Evolutionary conservation across 768 basidiomycete species (phyloP), one percentile per base, ranked within the genome.

Genomic region (Terana coerulea): DNA sequence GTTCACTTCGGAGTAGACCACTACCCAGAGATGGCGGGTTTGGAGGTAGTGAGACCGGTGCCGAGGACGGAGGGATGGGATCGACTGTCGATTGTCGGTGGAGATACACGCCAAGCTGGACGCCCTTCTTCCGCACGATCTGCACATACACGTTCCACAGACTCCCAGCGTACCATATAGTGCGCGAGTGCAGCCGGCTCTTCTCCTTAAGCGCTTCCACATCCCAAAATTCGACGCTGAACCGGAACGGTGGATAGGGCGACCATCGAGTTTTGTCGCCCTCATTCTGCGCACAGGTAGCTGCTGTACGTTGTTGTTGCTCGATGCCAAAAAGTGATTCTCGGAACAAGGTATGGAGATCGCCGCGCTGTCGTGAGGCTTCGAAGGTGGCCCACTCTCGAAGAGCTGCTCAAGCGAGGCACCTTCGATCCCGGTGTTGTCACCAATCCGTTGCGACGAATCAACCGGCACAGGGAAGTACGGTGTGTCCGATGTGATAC

Each of bases 211-310:
- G 75, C 29, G 75, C 69, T 54, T 88, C 85, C 17, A 92, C 77
- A 60, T 88, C 86, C 86, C 89, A 95, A 64, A 95, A 95, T 67
- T 95, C 93, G 46, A 92, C 89, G 8, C 81, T 80, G 63, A 95
- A 91, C 19, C 93, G 80, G 68, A 76, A 88, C 0, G 94, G 94
- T 39, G 87, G 83, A 61, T 82, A 80, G n/a, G 78, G 73, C 0
- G 84, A 78, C 84, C 86, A 91, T 58, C 67, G 76, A 19, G 63
- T 55, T 36, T 76, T 69, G 3, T 76, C 77, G n/a, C 65, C 50
- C 54, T 79, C 78, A 12, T 60, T 67, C 10, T 70, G 61, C 42
- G 77, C 61, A 57, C 77, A 78, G 35, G 69, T 68, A 5, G 66
- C 58, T 1, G 72, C 72, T 5, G 71, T 68, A 54, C 71, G 73